Conservation (phyloP, 306 rosid species). For the Dalbergia cultrata region DNA sequence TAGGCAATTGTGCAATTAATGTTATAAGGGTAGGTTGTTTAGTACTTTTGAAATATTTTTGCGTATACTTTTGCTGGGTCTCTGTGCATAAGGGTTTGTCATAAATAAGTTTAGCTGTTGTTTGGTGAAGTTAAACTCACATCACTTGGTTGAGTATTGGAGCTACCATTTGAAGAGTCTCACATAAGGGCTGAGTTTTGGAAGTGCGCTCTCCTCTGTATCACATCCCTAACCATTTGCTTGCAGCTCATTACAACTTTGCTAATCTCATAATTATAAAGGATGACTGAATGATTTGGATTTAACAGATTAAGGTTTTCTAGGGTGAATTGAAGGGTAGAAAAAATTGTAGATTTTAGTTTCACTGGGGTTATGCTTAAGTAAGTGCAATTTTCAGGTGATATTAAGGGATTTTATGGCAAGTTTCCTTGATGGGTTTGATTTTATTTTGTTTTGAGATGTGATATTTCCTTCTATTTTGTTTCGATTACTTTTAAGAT, state of each 20-base stretch:
- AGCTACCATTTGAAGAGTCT: conserved; percentile 27
- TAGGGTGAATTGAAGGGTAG: conserved; percentile 9
- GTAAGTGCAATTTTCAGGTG: conserved; percentile 16
- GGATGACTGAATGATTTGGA: conserved; percentile 16
- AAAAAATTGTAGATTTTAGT: conserved; percentile 9
- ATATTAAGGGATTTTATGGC: conserved; percentile 13
- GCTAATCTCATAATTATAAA: conserved; percentile 1
- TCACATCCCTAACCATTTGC: not conserved
- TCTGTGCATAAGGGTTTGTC: not conserved
- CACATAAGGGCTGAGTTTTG: conserved; percentile 2
- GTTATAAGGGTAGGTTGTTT: conserved; percentile 27
- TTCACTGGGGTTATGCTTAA: conserved; percentile 23
- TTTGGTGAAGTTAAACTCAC: conserved; percentile 26
- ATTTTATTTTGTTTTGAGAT: not conserved
- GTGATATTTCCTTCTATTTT: too few relatives aligned
- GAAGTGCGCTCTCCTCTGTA: conserved; percentile 22
- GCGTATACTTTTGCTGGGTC: conserved; percentile 6
- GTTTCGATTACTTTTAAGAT: too few relatives aligned
- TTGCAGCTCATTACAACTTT: conserved; percentile 2
- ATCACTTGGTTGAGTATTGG: conserved; percentile 31
- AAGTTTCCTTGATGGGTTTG: conserved; percentile 19
- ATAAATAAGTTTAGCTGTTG: not conserved
- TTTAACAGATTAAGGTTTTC: conserved; percentile 19
- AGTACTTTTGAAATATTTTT: conserved; percentile 21
- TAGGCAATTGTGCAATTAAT: too few relatives aligned